Percentiles rank a stretch among this genome's conserved stretches.
These are phyloP conservation scores for Acrodontium crateriforme DNA, from an alignment of 2,329 filamentous ascomycete species.

Conservation along the genomic window DNA sequence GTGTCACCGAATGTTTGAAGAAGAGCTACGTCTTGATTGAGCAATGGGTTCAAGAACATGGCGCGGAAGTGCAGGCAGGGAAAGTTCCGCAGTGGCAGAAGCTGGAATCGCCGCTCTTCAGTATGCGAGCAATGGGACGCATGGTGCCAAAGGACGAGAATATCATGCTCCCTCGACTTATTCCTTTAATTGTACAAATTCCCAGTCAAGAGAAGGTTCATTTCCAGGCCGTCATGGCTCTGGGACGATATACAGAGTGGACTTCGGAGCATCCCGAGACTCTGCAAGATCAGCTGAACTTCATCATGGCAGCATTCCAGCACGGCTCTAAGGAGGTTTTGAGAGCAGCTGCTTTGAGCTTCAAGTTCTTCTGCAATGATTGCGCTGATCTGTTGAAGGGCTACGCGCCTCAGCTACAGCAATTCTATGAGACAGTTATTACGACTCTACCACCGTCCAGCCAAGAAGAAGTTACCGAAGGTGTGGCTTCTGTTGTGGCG, in stretches of 20 bases:
- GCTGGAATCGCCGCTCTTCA: conserved; percentile 86
- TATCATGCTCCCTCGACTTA: conserved; percentile 77
- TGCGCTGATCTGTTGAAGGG: conserved; percentile 75
- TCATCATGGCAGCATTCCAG: conserved; percentile 86
- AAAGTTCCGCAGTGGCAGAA: conserved; percentile 91
- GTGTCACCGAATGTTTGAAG: conserved; percentile 74
- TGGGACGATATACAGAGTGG: conserved; percentile 96
- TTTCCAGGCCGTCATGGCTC: conserved; percentile 95
- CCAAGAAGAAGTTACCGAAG: conserved; percentile 92
- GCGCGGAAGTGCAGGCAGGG: conserved; percentile 54
- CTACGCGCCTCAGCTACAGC: conserved; percentile 74
- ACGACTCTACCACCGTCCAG: conserved; percentile 74
- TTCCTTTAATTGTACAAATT: conserved; percentile 86
- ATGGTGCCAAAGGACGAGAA: conserved; percentile 88
- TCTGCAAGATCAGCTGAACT: conserved; percentile 82
- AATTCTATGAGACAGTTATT: conserved; percentile 81
- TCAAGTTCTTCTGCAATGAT: conserved; percentile 95
- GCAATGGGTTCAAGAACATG: conserved; percentile 74
- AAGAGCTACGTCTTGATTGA: conserved; percentile 83
- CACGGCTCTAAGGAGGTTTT: conserved; percentile 82
- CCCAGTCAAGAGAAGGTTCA: conserved; percentile 95
- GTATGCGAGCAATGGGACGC: conserved; percentile 86
- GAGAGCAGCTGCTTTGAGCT: conserved; percentile 78
- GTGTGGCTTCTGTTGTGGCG: conserved; percentile 81
- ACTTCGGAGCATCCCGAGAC: conserved; percentile 88